Base-by-base conservation (phyloP, 148 eudicot genomes). In the Nyssa sinensis region DNA sequence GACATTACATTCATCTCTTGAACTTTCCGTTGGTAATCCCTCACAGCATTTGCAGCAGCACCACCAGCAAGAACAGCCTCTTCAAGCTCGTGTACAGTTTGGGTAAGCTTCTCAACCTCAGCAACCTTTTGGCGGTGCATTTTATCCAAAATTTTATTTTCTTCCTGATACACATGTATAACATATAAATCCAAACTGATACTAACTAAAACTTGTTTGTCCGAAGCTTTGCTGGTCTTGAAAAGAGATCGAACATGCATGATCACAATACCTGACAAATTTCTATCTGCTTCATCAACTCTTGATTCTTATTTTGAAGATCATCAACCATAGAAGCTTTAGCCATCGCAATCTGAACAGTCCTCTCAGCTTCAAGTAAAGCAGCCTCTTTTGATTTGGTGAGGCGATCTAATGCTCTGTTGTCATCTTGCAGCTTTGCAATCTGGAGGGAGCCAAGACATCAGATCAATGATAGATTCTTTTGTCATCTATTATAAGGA, bases 331-430 rank as follows among this genome's bases (percentile, higher is more conserved):
- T 84, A 66, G 92, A 86, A 76, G 92, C 92, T 74, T 88, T 88
- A 29, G 89, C 90, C 78, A 88, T 79, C 55, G 92, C 92, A 73
- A 76, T 79, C 77, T 88, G 90, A 57, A 88, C 90, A 58, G 92
- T 83, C 84, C 87, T 82, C 85, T 86, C 92, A 31, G 92, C 90
- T 44, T 88, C 92, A 63, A 88, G 83, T 71, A 88, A 78, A 75
- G 92, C 92, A 81, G 92, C 90, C 83, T 88, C 92, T 83, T 88
- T 88, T 31, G 92, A 88, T 74, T 88, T 88, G 17, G 92, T 88
- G 35, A 87, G 88, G 41, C 90, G 84, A 77, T 87, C 90, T 69
- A 84, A 69, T 33, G 92, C 92, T 83, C 82, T 88, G 70, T 88
- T 88, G 71, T 88, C 92, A 83, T 88, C 92, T 75, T 88, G 92